Conservation (phyloP, 1,284 basidiomycete species). For the Chalciporus sp. region DNA sequence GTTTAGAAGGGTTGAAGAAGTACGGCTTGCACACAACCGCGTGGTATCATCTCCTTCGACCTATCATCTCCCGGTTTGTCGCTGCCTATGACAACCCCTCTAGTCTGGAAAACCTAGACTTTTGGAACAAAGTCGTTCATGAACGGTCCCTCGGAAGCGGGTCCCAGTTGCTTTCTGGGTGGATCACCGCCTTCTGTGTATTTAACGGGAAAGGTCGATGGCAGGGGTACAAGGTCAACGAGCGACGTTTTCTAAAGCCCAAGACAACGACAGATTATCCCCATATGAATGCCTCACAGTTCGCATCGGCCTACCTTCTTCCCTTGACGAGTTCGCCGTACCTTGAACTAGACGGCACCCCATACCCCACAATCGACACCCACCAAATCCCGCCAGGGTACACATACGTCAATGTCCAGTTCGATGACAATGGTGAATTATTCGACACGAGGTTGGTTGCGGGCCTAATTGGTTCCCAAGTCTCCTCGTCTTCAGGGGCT, state of each 20-base stretch:
- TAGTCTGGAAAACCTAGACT: conserved; percentile 25
- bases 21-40: conserved; percentile 33
- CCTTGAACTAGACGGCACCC: background rate
- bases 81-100: conserved; percentile 33
- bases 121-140: conserved; percentile 36
- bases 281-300: background rate
- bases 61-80: conserved; percentile 37
- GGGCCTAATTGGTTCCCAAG: background rate
- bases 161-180: conserved; percentile 28
- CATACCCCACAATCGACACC: background rate
- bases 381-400: background rate
- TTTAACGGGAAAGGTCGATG: conserved; percentile 30
- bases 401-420: background rate
- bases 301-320: background rate
- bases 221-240: conserved; percentile 17
- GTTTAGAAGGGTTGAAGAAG: conserved; percentile 34
- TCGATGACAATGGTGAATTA: background rate
- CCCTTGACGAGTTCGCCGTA: background rate
- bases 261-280: background rate
- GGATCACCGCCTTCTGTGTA: conserved; percentile 39
- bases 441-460: background rate
- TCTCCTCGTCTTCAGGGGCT: background rate
- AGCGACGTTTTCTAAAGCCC: no score
- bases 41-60: conserved; percentile 37
- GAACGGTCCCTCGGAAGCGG: conserved; percentile 20